Conservation (phyloP, 768 basidiomycete species). For the Cytidiella melzeri region DNA sequence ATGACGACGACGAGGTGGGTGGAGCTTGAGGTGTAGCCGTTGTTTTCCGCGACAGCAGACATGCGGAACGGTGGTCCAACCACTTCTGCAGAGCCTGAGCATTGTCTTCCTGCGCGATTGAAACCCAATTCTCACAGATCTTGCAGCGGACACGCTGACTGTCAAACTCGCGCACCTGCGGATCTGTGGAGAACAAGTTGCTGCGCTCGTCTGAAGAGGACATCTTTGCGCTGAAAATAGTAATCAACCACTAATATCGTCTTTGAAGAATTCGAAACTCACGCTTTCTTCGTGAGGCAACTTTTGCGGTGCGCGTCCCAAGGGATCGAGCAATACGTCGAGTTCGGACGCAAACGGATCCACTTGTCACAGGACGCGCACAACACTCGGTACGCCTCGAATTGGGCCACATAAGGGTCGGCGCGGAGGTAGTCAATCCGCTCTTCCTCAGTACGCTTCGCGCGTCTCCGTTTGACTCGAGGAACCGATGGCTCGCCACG, state of each 20-base stretch:
- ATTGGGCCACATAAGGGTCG: slow-evolving; percentile 75
- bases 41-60: slow-evolving; percentile 33
- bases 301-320: slow-evolving; percentile 85
- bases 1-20: background rate
- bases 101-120: slow-evolving; percentile 54
- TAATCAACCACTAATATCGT: background rate
- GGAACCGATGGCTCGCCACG: slow-evolving; percentile 12
- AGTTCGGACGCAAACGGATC: slow-evolving; percentile 82
- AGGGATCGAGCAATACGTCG: slow-evolving; percentile 82
- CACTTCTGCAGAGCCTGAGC: slow-evolving; percentile 57
- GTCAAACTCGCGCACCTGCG: slow-evolving; percentile 70
- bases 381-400: slow-evolving; percentile 74
- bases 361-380: slow-evolving; percentile 81
- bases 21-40: slow-evolving; percentile 9
- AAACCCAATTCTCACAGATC: slow-evolving; percentile 64
- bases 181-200: slow-evolving; percentile 53
- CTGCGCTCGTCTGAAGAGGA: slow-evolving; percentile 55
- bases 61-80: slow-evolving; percentile 54
- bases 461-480: slow-evolving; percentile 53
- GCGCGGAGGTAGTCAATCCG: slow-evolving; percentile 62
- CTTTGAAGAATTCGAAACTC: slow-evolving; percentile 22
- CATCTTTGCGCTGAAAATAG: slow-evolving; percentile 15
- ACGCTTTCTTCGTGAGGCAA: slow-evolving; percentile 76
- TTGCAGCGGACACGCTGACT: slow-evolving; percentile 66
- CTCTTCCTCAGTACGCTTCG: slow-evolving; percentile 73